phyloP scores from a whole-genome alignment of 2,329 filamentous ascomycete species.

The Talaromyces sp. region DNA sequence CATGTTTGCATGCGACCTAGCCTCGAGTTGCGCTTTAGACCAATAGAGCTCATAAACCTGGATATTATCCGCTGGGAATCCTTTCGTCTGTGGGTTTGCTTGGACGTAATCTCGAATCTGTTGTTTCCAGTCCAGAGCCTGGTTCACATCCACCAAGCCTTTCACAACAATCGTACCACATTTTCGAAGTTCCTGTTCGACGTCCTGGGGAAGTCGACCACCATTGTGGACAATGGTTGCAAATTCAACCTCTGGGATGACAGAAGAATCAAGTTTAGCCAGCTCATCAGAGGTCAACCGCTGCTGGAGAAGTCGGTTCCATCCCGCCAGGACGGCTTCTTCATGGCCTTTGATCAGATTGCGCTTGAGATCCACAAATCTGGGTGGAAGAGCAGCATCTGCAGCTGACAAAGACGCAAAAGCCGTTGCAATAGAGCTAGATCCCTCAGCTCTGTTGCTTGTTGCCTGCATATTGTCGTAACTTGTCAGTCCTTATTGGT shows the following conservation, averaged over 20 bases:
- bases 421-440: constrained; percentile 6
- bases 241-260: constrained; percentile 29
- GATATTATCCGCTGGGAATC: constrained; percentile 32
- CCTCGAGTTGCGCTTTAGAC: constrained; percentile 33
- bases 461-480: constrained; percentile 1
- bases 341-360: not conserved
- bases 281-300: not conserved
- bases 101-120: constrained; percentile 22
- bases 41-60: constrained; percentile 36
- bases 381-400: not conserved
- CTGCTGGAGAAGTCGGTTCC: constrained; percentile 4
- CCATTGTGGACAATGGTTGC: constrained; percentile 16
- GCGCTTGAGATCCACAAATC: not conserved
- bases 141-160: constrained; percentile 12
- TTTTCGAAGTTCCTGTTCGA: constrained; percentile 10
- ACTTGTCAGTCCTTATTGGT: not conserved
- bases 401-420: constrained; percentile 4
- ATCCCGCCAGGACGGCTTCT: constrained; percentile 1
- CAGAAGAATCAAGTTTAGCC: not conserved
- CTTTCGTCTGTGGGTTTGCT: constrained; percentile 30
- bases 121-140: constrained; percentile 5
- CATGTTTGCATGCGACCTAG: constrained; percentile 34
- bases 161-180: constrained; percentile 16
- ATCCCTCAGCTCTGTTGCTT: constrained; percentile 1
- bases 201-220: constrained; percentile 5